Conservation (phyloP, 495 filamentous ascomycete species). For the Symbiotaphrina buchneri region DNA sequence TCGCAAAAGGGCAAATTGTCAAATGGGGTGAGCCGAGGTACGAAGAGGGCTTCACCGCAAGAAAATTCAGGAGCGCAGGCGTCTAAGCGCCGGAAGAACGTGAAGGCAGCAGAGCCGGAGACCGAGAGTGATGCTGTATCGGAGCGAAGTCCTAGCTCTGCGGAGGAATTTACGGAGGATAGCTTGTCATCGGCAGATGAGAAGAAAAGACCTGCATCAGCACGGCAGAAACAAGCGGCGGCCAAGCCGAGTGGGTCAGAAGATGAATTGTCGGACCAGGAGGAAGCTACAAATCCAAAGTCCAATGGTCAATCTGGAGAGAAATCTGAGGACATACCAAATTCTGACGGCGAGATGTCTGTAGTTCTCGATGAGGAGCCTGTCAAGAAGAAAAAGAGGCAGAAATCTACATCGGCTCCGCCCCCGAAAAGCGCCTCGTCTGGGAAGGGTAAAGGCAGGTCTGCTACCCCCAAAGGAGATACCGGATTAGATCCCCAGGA, state of each 20-base stretch:
- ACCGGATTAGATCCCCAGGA: conserved; percentile 30
- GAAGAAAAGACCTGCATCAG: too few relatives aligned
- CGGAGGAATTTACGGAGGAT: too few relatives aligned
- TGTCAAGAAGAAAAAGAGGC: conserved; percentile 22
- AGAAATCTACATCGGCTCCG: conserved; percentile 14
- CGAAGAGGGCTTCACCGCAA: conserved; percentile 6
- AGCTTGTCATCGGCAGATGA: too few relatives aligned
- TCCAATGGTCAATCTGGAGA: too few relatives aligned
- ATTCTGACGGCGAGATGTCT: conserved; percentile 70
- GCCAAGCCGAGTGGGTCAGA: too few relatives aligned
- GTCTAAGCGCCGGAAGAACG: neutral
- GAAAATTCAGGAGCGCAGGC: conserved; percentile 6
- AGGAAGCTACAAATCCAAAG: neutral
- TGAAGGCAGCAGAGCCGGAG: conserved; percentile 7
- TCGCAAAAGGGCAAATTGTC: too few relatives aligned
- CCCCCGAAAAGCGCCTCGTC: conserved; percentile 6
- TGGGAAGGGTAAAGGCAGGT: conserved; percentile 8
- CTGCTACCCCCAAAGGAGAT: conserved; percentile 9
- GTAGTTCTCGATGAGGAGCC: conserved; percentile 50
- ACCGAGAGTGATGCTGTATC: conserved; percentile 9
- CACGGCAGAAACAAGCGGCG: too few relatives aligned
- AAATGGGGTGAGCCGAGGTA: conserved; percentile 5
- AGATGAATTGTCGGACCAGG: conserved; percentile 9
- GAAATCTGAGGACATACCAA: too few relatives aligned
- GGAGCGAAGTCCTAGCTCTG: too few relatives aligned